phyloP scores from a whole-genome alignment of 164 flowering plant genomes.

The Annona squamosa region DNA sequence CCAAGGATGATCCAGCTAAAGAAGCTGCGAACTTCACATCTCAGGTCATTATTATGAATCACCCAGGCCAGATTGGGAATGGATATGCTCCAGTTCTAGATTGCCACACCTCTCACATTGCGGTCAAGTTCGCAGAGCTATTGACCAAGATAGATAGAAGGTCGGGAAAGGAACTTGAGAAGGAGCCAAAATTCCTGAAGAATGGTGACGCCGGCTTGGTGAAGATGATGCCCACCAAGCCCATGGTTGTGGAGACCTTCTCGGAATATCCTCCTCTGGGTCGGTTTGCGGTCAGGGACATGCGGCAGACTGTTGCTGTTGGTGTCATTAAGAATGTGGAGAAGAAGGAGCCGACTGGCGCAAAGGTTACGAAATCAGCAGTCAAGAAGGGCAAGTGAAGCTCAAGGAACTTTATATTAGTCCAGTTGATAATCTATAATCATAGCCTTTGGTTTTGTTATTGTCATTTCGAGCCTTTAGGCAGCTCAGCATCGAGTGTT shows the following conservation, averaged over 20 bases:
- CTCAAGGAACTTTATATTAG: too few species aligned
- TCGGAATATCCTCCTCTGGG: slow-evolving; percentile 66
- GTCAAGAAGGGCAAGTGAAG: slow-evolving; percentile 41
- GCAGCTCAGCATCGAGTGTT: background rate
- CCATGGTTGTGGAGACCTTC: slow-evolving; percentile 75
- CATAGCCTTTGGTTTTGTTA: background rate
- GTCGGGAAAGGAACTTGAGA: slow-evolving; percentile 54
- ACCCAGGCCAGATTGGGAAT: slow-evolving; percentile 70
- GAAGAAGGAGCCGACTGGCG: slow-evolving; percentile 63
- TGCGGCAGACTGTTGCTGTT: slow-evolving; percentile 64
- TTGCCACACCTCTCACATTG: slow-evolving; percentile 71
- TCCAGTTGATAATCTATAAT: too few species aligned
- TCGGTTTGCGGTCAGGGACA: slow-evolving; percentile 71
- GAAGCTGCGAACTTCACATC: slow-evolving; percentile 65
- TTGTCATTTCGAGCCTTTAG: background rate
- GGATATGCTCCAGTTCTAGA: slow-evolving; percentile 67
- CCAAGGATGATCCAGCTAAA: slow-evolving; percentile 65
- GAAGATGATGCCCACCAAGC: slow-evolving; percentile 73
- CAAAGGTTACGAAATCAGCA: slow-evolving; percentile 70
- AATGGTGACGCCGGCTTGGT: slow-evolving; percentile 59
- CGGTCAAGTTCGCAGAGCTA: slow-evolving; percentile 52
- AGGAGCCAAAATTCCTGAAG: slow-evolving; percentile 61
- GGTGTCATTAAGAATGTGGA: slow-evolving; percentile 67
- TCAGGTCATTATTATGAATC: slow-evolving; percentile 77
- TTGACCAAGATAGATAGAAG: slow-evolving; percentile 52